Percentiles rank a stretch among this genome's conserved stretches.
phyloP scores from a whole-genome alignment of 345 rosid genomes.

The Cardamine occulta region DNA sequence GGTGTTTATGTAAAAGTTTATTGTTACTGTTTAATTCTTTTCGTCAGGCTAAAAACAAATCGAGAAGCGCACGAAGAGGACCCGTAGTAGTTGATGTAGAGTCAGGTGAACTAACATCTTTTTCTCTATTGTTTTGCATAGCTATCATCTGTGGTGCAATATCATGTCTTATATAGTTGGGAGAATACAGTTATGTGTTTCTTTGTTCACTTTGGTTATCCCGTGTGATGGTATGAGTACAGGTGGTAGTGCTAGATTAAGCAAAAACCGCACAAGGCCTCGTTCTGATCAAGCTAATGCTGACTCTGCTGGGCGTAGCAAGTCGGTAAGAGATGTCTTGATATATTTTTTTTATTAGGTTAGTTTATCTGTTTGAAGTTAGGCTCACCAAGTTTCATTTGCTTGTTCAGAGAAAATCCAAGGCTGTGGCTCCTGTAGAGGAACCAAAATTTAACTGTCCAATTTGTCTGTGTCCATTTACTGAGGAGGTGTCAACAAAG shows the following conservation, averaged over 20 bases:
- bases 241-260: constrained; percentile 18
- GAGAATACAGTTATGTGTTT: neutral
- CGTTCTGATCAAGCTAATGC: constrained; percentile 30
- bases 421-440: constrained; percentile 56
- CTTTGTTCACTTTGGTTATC: constrained; percentile 23
- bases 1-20: constrained; percentile 19
- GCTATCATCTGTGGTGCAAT: constrained; percentile 6
- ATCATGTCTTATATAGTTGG: constrained; percentile 5
- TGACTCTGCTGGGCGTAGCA: constrained; percentile 12
- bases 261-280: constrained; percentile 7
- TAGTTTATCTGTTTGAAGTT: constrained; percentile 21
- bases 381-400: neutral
- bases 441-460: constrained; percentile 87
- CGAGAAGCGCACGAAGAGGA: constrained; percentile 54
- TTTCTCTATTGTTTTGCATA: neutral
- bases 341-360: neutral
- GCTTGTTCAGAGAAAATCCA: constrained; percentile 28
- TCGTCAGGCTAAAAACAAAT: constrained; percentile 74
- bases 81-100: constrained; percentile 63
- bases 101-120: constrained; percentile 53
- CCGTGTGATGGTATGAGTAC: constrained; percentile 26
- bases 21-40: constrained; percentile 21
- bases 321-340: constrained; percentile 25
- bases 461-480: constrained; percentile 80
- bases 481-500: constrained; percentile 77